phyloP scores from a whole-genome alignment of 2,329 filamentous ascomycete genomes.

The Hortaea werneckii region DNA sequence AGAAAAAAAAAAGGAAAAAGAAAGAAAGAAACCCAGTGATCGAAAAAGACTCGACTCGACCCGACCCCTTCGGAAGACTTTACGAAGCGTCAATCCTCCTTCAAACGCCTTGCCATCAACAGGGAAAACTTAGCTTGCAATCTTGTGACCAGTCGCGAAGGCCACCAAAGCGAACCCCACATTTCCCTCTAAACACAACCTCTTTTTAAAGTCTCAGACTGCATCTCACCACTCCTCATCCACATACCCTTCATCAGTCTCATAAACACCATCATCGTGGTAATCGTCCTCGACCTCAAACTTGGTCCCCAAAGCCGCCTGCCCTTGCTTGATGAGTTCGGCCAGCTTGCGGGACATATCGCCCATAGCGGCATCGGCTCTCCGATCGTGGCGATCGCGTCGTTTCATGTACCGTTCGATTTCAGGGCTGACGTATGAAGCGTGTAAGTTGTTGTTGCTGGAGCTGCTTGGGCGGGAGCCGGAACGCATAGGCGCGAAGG shows the following conservation, averaged over 20 bases:
- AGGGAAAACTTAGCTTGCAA: too few relatives aligned
- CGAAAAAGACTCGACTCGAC: too few relatives aligned
- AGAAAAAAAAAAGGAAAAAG: not conserved
- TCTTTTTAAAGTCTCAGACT: too few relatives aligned
- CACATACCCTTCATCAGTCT: conserved; percentile 14
- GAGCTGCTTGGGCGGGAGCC: conserved; percentile 14
- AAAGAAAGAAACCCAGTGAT: not conserved
- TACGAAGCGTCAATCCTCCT: too few relatives aligned
- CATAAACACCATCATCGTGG: not conserved
- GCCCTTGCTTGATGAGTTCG: conserved; percentile 81
- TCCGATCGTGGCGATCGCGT: conserved; percentile 61
- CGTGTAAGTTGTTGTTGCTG: not conserved
- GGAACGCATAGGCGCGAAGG: conserved; percentile 43
- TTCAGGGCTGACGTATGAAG: conserved; percentile 43
- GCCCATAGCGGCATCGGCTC: conserved; percentile 68
- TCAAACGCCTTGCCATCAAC: too few relatives aligned
- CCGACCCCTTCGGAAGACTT: too few relatives aligned
- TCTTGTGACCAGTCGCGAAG: too few relatives aligned
- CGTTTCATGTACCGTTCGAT: conserved; percentile 65
- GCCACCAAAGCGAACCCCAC: too few relatives aligned
- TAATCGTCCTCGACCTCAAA: conserved; percentile 26
- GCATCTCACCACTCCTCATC: conserved; percentile 18
- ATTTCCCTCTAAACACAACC: too few relatives aligned
- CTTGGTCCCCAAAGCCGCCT: conserved; percentile 61
- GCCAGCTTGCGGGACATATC: conserved; percentile 70